Conservation (phyloP, 495 filamentous ascomycete genomes). For the Choiromyces venosus region DNA sequence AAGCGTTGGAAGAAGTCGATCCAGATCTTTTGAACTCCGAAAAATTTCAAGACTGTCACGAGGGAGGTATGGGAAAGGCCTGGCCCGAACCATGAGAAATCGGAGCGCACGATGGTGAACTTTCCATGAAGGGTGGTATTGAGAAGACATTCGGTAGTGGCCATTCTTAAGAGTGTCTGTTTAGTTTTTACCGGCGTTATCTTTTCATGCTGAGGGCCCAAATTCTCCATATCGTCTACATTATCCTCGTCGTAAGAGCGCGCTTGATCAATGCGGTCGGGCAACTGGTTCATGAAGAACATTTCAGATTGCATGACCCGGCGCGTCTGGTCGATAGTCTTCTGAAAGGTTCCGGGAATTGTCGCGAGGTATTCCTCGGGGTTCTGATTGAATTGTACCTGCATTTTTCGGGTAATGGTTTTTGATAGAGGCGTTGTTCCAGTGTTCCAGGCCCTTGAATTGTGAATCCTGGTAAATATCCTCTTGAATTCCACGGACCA, state of each 20-base stretch:
- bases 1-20: constrained; percentile 58
- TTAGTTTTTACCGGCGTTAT: constrained; percentile 53
- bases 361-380: background rate
- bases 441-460: constrained; percentile 48
- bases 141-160: constrained; percentile 60
- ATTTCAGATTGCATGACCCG: constrained; percentile 44
- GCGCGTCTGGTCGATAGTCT: constrained; percentile 9
- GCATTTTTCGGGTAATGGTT: constrained; percentile 40
- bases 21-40: constrained; percentile 58
- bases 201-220: constrained; percentile 1
- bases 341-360: background rate
- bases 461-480: constrained; percentile 47
- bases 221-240: background rate
- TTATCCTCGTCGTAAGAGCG: constrained; percentile 11
- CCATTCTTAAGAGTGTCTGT: constrained; percentile 56
- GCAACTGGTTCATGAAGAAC: constrained; percentile 49
- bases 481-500: constrained; percentile 57
- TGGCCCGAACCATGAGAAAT: constrained; percentile 59
- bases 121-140: constrained; percentile 54
- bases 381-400: constrained; percentile 51
- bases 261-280: constrained; percentile 52
- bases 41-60: constrained; percentile 53
- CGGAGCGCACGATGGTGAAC: constrained; percentile 57
- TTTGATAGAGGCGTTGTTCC: constrained; percentile 45
- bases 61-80: constrained; percentile 58